Evolutionary conservation across 2,329 filamentous ascomycete species (phyloP).

Genomic region (Emmonsiellopsis sp.): DNA sequence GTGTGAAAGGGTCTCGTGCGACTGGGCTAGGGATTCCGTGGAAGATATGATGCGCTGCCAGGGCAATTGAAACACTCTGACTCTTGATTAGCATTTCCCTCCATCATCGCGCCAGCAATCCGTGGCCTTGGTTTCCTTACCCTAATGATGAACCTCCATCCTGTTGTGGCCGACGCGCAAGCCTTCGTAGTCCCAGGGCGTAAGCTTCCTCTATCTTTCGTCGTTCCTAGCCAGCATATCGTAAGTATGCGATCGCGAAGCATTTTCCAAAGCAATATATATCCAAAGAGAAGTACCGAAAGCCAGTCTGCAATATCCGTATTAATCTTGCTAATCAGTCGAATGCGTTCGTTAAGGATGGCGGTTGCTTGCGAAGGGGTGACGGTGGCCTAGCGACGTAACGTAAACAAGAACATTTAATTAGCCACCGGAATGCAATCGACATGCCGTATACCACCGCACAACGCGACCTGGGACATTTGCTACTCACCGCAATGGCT

Average conservation of each 20-base stretch:
- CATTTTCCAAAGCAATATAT: not conserved
- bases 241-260: slow-evolving; percentile 8
- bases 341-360: slow-evolving; percentile 76
- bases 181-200: slow-evolving; percentile 68
- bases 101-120: not conserved
- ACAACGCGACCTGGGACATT: not conserved
- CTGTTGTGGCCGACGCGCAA: slow-evolving; percentile 63
- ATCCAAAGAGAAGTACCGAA: slow-evolving; percentile 52
- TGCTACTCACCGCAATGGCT: slow-evolving; percentile 73
- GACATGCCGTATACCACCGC: not conserved
- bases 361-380: slow-evolving; percentile 73
- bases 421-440: not conserved
- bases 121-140: slow-evolving; percentile 44
- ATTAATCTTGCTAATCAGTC: slow-evolving; percentile 78
- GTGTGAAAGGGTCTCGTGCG: slow-evolving; percentile 69
- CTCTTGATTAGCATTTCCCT: slow-evolving; percentile 7
- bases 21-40: slow-evolving; percentile 69
- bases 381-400: slow-evolving; percentile 56
- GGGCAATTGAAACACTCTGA: slow-evolving; percentile 76
- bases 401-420: slow-evolving; percentile 7
- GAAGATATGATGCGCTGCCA: slow-evolving; percentile 82
- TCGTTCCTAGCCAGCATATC: slow-evolving; percentile 58
- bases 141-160: slow-evolving; percentile 74
- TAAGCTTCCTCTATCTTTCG: slow-evolving; percentile 87
- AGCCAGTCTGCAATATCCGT: slow-evolving; percentile 92